A percentile compares a stretch with the other conserved stretches of the same genome.
phyloP scores from a whole-genome alignment of 495 filamentous ascomycete genomes.

The Amniculicola lignicola region DNA sequence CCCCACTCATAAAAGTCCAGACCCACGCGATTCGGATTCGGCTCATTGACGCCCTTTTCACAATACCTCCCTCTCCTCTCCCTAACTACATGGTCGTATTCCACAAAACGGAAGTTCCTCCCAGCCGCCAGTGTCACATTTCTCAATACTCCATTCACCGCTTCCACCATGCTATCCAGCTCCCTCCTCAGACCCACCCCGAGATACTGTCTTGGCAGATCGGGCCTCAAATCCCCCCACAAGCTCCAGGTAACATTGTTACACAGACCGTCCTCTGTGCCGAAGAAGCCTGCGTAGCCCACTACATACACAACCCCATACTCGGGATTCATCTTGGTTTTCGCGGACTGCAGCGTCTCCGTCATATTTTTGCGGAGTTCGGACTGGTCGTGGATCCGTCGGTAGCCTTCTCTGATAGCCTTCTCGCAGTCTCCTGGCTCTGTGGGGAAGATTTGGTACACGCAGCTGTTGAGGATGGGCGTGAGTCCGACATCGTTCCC shows the following conservation, averaged over 20 bases:
- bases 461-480: constrained; percentile 24
- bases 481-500: constrained; percentile 30
- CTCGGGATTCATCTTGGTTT: constrained; percentile 8
- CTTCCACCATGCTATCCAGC: constrained; percentile 12
- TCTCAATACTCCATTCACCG: constrained; percentile 17
- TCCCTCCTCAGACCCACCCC: constrained; percentile 3
- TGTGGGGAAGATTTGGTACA: constrained; percentile 30
- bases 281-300: constrained; percentile 31
- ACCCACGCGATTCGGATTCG: constrained; percentile 17
- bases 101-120: constrained; percentile 17
- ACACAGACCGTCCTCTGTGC: constrained; percentile 21
- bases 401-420: constrained; percentile 5
- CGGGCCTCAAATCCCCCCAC: constrained; percentile 6
- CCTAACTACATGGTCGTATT: constrained; percentile 18
- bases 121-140: constrained; percentile 9
- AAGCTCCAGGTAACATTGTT: constrained; percentile 29
- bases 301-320: constrained; percentile 21
- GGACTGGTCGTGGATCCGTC: constrained; percentile 4
- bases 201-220: constrained; percentile 7
- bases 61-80: constrained; percentile 20
- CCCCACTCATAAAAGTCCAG: constrained; percentile 30
- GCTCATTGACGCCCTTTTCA: constrained; percentile 23
- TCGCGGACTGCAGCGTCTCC: constrained; percentile 2
- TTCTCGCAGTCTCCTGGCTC: constrained; percentile 12
- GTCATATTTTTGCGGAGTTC: constrained; percentile 16